Conservation (phyloP, 805 yeast species). For the Cyberlindnera veronae region DNA sequence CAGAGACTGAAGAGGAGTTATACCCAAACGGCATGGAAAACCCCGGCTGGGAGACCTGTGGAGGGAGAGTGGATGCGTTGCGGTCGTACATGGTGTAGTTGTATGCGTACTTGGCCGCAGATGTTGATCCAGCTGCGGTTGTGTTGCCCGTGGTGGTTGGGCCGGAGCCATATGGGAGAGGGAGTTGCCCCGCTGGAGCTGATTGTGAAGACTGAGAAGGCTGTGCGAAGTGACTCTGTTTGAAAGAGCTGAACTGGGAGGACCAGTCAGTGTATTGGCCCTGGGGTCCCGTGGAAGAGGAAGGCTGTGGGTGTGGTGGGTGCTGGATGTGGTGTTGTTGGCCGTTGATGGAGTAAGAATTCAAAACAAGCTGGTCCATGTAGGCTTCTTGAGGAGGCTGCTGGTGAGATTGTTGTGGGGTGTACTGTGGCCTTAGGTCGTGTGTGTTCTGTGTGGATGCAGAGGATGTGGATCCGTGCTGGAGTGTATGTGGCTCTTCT, state of each 20-base stretch:
- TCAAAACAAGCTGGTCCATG: constrained; percentile 3
- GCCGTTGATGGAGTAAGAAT: constrained; percentile 4
- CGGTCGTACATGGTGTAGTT: constrained; percentile 1
- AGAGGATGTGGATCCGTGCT: constrained; percentile 2
- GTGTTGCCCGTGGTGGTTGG: not conserved
- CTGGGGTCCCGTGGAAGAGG: not conserved
- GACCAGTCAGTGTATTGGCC: constrained; percentile 3
- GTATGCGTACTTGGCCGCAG: not conserved
- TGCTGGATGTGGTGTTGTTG: constrained; percentile 1
- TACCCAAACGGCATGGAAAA: not conserved
- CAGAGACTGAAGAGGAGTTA: not conserved
- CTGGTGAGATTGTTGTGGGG: constrained; percentile 2
- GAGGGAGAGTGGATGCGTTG: not conserved
- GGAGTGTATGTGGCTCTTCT: constrained; percentile 8
- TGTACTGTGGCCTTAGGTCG: not conserved
- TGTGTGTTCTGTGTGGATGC: not conserved
- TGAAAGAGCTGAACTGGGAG: constrained; percentile 1
- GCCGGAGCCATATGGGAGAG: not conserved
- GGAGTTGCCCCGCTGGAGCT: too few relatives aligned
- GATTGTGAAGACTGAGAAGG: constrained; percentile 1
- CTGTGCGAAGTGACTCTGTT: constrained; percentile 1
- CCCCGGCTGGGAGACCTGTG: not conserved
- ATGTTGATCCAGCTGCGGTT: too few relatives aligned
- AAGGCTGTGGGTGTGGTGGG: not conserved
- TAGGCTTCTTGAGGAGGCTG: constrained; percentile 1